Base-by-base conservation (phyloP, 306 rosid species). In the Parietaria judaica region DNA sequence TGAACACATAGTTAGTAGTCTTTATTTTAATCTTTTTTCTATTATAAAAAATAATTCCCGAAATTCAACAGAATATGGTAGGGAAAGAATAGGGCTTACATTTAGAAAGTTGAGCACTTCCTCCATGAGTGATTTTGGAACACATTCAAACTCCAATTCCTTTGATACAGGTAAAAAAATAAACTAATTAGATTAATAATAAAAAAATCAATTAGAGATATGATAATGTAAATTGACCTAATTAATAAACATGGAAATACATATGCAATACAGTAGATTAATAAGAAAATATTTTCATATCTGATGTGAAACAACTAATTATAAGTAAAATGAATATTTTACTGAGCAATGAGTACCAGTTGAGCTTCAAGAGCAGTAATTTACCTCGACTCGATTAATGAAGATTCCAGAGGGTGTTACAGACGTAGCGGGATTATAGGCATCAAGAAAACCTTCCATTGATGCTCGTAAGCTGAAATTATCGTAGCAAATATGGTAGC, bases 131-230 rank as follows among this genome's bases (percentile, higher is more conserved):
- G 92, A 88, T 61, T 78, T 77, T 66, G 95, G 88, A 60, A 83
- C 98, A 51, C 96, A 88, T 79, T 91, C 98, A 73, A 91, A 91
- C 76, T 81, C 87, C 9, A 80, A 77, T 54, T 81, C 98, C 98
- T 87, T 70, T 14, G 65, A 49, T 65, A 76, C 10, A 51, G 50
- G 38, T 63, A 63, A 66, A 66, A 71, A 59, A 63, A 68, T 65
- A 70, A 71, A 31, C 68, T 71, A 9, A 13, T 53, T 16, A 45
- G 58, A 63, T 80, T 46, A 78, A 61, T 31, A 66, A 8, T 8
- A 45, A 46, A 52, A 37, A 54, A 51, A 23, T 11, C 66, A 49
- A 14, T 52, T 49, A 48, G 13, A 52, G 17, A 56, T 34, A 36
- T 15, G 36, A 0, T 41, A 41, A 41, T 41, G 45, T 5, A 41